Evolutionary conservation across 768 basidiomycete genomes (phyloP).

Genomic region (Flagelloscypha sp.): DNA sequence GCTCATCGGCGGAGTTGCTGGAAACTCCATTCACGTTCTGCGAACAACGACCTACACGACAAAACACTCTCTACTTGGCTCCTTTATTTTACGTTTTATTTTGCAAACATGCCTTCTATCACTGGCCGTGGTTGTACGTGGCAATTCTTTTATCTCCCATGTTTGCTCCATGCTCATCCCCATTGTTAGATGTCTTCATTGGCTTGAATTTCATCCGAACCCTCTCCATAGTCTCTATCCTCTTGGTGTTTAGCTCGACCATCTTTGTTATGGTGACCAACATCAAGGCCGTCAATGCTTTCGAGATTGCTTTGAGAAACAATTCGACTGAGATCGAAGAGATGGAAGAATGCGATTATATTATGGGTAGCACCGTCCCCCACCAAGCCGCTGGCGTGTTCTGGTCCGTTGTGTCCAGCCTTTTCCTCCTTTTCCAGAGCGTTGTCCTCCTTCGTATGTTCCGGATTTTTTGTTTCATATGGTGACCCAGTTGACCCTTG

Average conservation of each 20-base stretch:
- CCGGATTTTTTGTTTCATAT: conserved; percentile 1
- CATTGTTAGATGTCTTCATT: conserved; percentile 60
- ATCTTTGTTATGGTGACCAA: conserved; percentile 70
- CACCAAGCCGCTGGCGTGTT: conserved; percentile 89
- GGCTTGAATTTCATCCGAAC: conserved; percentile 70
- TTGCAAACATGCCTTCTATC: too few relatives aligned
- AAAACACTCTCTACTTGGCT: too few relatives aligned
- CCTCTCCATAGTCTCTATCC: conserved; percentile 68
- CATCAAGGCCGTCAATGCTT: conserved; percentile 65
- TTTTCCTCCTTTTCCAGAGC: conserved; percentile 80
- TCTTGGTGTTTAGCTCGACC: conserved; percentile 74
- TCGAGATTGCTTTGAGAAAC: conserved; percentile 32
- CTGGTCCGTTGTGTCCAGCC: conserved; percentile 79
- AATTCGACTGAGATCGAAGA: conserved; percentile 25
- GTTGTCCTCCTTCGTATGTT: conserved; percentile 59
- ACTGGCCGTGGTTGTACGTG: too few relatives aligned
- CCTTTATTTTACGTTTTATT: too few relatives aligned
- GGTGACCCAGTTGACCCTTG: neutral
- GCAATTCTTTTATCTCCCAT: too few relatives aligned
- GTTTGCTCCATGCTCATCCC: too few relatives aligned
- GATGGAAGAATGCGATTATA: conserved; percentile 65
- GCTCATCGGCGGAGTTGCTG: too few relatives aligned
- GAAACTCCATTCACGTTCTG: too few relatives aligned
- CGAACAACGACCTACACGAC: too few relatives aligned
- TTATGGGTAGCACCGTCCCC: conserved; percentile 81